Evolutionary conservation across 768 basidiomycete genomes (phyloP).

Genomic region (Hypholoma fasciculare): DNA sequence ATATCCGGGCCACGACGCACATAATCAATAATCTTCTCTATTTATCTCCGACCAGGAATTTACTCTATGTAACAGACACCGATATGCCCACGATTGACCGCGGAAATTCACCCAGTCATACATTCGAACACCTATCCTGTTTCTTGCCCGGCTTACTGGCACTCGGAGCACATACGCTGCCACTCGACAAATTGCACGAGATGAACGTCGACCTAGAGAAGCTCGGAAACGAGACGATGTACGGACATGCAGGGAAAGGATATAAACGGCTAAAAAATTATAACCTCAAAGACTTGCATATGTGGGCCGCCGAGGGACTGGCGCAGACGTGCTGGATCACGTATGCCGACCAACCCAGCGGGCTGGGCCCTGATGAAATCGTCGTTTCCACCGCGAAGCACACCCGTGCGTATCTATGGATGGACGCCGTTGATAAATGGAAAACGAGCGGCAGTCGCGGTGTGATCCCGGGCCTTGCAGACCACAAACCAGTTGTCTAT

Average conservation of each 20-base stretch:
- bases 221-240: constrained; percentile 37
- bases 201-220: constrained; percentile 46
- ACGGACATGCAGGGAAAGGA: constrained; percentile 33
- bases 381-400: constrained; percentile 28
- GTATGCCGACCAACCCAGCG: constrained; percentile 70
- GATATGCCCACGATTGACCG: constrained; percentile 25
- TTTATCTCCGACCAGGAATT: constrained; percentile 59
- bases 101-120: constrained; percentile 39
- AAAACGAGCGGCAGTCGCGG: constrained; percentile 44
- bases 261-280: constrained; percentile 41
- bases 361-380: constrained; percentile 67
- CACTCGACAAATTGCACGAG: constrained; percentile 49
- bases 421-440: constrained; percentile 51
- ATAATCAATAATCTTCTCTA: constrained; percentile 68
- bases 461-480: constrained; percentile 52
- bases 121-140: constrained; percentile 75
- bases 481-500: constrained; percentile 40
- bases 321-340: constrained; percentile 70
- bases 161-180: constrained; percentile 64
- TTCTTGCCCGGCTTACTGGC: constrained; percentile 78
- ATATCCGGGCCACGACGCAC: constrained; percentile 60
- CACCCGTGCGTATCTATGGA: constrained; percentile 37
- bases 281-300: constrained; percentile 62
- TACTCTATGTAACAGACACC: constrained; percentile 70
- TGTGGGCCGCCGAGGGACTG: constrained; percentile 77